These are phyloP conservation scores for Pyrus communis DNA, from an alignment of 306 rosid genomes.

Conservation along the genomic window DNA sequence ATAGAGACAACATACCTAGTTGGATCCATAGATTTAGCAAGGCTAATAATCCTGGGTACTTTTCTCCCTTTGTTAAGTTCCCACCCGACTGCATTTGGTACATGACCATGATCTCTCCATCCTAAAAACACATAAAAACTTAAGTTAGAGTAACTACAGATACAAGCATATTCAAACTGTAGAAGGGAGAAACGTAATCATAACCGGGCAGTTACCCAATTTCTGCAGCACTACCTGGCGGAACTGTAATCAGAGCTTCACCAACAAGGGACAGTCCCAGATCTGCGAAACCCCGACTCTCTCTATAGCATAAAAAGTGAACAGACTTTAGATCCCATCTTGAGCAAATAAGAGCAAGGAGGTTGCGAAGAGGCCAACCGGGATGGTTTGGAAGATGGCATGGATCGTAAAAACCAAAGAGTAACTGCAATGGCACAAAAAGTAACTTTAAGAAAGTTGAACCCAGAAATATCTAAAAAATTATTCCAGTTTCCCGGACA, in stretches of 20 bases:
- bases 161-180: slow-evolving; percentile 1
- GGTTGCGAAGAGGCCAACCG: too few relatives aligned
- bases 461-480: too few relatives aligned
- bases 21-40: slow-evolving; percentile 94
- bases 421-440: too few relatives aligned
- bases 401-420: too few relatives aligned
- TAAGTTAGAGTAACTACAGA: slow-evolving; percentile 11
- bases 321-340: slow-evolving; percentile 76
- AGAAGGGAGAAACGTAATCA: slow-evolving; percentile 8
- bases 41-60: slow-evolving; percentile 65
- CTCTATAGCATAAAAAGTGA: slow-evolving; percentile 80
- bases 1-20: slow-evolving; percentile 42
- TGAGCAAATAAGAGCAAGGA: slow-evolving; percentile 11
- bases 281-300: slow-evolving; percentile 91
- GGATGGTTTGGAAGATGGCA: too few relatives aligned
- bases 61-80: slow-evolving; percentile 72
- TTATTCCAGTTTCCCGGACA: too few relatives aligned
- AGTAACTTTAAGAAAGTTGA: too few relatives aligned
- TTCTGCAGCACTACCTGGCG: slow-evolving; percentile 52
- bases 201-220: slow-evolving; percentile 16
- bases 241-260: slow-evolving; percentile 54
- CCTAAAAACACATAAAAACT: slow-evolving; percentile 30
- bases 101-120: slow-evolving; percentile 31
- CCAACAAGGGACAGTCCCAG: slow-evolving; percentile 75
- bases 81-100: slow-evolving; percentile 87